Evolutionary conservation across 331 rosid genomes (phyloP).

Genomic region (Spiraea crenata): DNA sequence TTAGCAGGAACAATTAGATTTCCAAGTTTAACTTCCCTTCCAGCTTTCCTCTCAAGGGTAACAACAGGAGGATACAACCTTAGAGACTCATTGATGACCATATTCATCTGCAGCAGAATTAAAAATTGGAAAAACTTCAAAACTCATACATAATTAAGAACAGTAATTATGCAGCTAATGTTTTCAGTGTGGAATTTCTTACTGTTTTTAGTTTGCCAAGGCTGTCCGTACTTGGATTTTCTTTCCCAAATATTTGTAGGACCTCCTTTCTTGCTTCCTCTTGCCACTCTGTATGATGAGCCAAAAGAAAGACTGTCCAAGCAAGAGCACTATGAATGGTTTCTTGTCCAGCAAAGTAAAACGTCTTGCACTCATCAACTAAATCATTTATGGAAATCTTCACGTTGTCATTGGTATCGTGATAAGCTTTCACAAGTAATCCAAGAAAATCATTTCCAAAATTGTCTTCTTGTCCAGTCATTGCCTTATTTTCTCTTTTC

Average conservation of each 20-base stretch:
- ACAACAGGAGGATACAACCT: slow-evolving; percentile 12
- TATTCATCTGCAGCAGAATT: slow-evolving; percentile 13
- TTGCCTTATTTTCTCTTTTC: slow-evolving; percentile 13
- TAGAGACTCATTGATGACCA: slow-evolving; percentile 11
- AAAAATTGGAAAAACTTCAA: background rate
- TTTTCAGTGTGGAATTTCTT: background rate
- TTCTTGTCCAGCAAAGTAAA: slow-evolving; percentile 36
- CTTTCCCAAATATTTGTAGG: slow-evolving; percentile 12
- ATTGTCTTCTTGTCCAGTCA: slow-evolving; percentile 5
- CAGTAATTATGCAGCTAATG: background rate
- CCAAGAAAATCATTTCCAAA: slow-evolving; percentile 32
- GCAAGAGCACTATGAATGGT: slow-evolving; percentile 22
- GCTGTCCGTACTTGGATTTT: slow-evolving; percentile 10
- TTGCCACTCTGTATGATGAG: slow-evolving; percentile 30
- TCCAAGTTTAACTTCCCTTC: background rate
- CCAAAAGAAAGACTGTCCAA: slow-evolving; percentile 34
- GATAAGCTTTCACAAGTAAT: slow-evolving; percentile 17
- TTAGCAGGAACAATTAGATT: background rate
- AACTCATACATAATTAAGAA: background rate
- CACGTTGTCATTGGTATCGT: slow-evolving; percentile 8
- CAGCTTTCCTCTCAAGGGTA: background rate
- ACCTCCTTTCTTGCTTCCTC: slow-evolving; percentile 28
- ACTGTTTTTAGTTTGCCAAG: slow-evolving; percentile 21
- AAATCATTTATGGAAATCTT: slow-evolving; percentile 18
- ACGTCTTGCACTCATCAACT: slow-evolving; percentile 37